Evolutionary conservation across 768 basidiomycete genomes (phyloP).

Genomic region (Gyrodon lividus): DNA sequence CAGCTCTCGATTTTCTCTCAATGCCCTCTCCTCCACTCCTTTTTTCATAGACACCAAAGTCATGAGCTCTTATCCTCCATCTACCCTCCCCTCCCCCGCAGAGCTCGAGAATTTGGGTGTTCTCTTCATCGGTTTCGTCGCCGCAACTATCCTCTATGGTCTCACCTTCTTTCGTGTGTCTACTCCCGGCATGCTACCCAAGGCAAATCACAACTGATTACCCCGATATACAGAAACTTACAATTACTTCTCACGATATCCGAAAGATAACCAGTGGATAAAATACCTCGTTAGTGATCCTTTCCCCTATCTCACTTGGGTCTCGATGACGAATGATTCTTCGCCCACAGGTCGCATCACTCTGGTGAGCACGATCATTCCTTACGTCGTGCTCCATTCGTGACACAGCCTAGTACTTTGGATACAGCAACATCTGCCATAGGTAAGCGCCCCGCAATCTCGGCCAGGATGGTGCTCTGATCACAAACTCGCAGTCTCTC

Average conservation of each 20-base stretch:
- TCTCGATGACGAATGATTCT: not conserved
- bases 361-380: slow-evolving; percentile 15
- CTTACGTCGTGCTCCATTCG: not conserved
- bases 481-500: slow-evolving; percentile 16
- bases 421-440: slow-evolving; percentile 28
- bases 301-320: not conserved
- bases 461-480: slow-evolving; percentile 6
- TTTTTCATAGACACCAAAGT: not conserved
- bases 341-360: slow-evolving; percentile 15
- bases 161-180: slow-evolving; percentile 34
- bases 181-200: not conserved
- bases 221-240: slow-evolving; percentile 21
- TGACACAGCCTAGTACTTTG: slow-evolving; percentile 12
- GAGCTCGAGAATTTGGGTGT: slow-evolving; percentile 26
- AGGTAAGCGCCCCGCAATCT: slow-evolving; percentile 12
- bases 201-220: not conserved
- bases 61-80: slow-evolving; percentile 13
- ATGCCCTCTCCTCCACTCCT: not conserved
- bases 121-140: slow-evolving; percentile 29
- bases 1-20: not conserved
- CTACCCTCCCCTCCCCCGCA: slow-evolving; percentile 10
- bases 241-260: slow-evolving; percentile 29
- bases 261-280: slow-evolving; percentile 16
- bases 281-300: slow-evolving; percentile 20
- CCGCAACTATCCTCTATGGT: slow-evolving; percentile 29